phyloP scores from a whole-genome alignment of 164 flowering plant genomes.

The Magnolia kwangsiensis region DNA sequence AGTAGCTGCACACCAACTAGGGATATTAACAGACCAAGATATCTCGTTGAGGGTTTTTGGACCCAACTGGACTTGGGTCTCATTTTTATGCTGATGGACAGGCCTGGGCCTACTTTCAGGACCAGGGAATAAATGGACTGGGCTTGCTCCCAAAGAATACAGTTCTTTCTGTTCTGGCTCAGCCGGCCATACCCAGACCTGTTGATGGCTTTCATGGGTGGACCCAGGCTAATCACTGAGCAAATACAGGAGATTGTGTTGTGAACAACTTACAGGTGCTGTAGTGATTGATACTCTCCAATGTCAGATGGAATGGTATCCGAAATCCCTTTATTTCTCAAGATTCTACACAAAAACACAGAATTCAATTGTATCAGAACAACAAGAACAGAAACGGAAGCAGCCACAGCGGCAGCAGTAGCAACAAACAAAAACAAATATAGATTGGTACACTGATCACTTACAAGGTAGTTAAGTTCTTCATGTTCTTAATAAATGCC shows the following conservation, averaged over 20 bases:
- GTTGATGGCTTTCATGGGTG: too few species aligned
- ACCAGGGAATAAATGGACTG: slow-evolving; percentile 1
- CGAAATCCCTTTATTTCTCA: slow-evolving; percentile 59
- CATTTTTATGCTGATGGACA: too few species aligned
- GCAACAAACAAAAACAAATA: too few species aligned
- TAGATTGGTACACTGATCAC: not conserved
- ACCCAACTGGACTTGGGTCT: not conserved
- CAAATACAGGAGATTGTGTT: too few species aligned
- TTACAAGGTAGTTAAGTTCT: slow-evolving; percentile 45
- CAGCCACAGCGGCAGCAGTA: not conserved
- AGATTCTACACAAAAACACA: slow-evolving; percentile 34
- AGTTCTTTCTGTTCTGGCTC: slow-evolving; percentile 5
- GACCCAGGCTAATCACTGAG: too few species aligned
- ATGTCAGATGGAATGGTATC: slow-evolving; percentile 57
- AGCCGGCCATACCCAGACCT: not conserved
- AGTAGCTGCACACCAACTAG: not conserved
- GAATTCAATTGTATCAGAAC: not conserved
- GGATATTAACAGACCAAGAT: not conserved
- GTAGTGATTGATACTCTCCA: slow-evolving; percentile 39
- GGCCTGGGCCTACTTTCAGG: not conserved
- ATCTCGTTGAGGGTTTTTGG: not conserved
- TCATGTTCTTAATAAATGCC: slow-evolving; percentile 50
- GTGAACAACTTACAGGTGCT: slow-evolving; percentile 46
- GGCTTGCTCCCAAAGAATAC: slow-evolving; percentile 1
- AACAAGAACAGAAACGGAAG: not conserved